Conservation (phyloP, 163 green algal genomes). For the Chlamydomonas reinhardtii region DNA sequence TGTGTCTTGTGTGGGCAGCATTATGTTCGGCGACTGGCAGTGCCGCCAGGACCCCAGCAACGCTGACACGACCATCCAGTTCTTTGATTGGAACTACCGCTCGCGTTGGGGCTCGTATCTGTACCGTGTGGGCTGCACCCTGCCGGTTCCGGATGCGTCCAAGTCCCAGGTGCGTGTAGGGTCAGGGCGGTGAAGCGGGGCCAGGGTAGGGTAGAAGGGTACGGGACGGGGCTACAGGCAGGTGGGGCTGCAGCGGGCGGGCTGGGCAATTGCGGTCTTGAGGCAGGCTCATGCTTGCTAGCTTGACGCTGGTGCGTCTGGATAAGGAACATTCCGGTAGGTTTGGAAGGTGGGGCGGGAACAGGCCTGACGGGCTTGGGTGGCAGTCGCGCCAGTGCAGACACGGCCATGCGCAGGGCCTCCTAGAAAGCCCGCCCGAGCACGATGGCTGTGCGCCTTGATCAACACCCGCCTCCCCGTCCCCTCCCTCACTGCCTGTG, state of each 20-base stretch:
- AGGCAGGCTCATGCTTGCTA: no score
- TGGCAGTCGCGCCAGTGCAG: no score
- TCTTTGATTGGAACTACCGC: neutral
- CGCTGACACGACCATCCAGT: neutral
- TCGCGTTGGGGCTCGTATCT: neutral
- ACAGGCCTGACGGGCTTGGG: no score
- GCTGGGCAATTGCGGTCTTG: neutral
- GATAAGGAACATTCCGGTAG: no score
- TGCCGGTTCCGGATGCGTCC: constrained; percentile 20
- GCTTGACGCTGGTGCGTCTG: no score
- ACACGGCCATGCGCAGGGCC: no score
- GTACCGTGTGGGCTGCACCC: constrained; percentile 44
- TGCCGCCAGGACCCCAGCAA: constrained; percentile 13
- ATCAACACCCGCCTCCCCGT: no score
- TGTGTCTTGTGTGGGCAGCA: constrained; percentile 35
- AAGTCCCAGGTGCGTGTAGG: constrained; percentile 14
- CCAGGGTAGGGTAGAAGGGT: neutral
- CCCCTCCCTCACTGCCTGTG: neutral
- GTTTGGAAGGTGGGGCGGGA: no score
- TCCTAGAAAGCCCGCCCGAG: no score
- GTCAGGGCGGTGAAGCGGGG: no score
- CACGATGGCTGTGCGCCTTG: neutral
- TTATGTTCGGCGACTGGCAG: constrained; percentile 54
- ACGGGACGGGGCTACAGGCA: neutral
- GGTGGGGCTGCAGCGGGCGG: neutral